Percentiles rank a stretch among this genome's conserved stretches.
These are phyloP conservation scores for Quercus ilex DNA, from an alignment of 306 rosid species.

Conservation along the genomic window DNA sequence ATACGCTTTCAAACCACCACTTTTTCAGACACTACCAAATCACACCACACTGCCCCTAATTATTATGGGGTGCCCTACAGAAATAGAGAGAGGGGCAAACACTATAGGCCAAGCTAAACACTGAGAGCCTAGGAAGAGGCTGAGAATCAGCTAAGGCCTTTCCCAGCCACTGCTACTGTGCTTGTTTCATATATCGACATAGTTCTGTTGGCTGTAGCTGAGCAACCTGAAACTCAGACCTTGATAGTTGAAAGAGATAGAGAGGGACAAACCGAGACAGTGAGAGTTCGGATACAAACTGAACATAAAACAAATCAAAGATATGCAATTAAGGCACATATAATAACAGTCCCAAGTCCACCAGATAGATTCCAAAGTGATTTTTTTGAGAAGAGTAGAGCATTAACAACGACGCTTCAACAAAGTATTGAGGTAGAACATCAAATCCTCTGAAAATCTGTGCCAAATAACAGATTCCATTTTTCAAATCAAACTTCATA, in stretches of 20 bases:
- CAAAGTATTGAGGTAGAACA: background rate
- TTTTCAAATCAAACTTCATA: background rate
- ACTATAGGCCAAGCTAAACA: constrained; percentile 9
- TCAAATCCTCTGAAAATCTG: background rate
- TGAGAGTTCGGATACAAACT: constrained; percentile 30
- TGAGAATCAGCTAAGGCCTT: constrained; percentile 30
- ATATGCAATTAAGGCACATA: constrained; percentile 28
- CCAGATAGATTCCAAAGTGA: constrained; percentile 48
- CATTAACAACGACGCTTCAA: background rate
- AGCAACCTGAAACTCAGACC: constrained; percentile 40
- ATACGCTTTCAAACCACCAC: constrained; percentile 65
- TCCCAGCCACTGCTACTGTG: constrained; percentile 30
- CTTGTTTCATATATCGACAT: constrained; percentile 22
- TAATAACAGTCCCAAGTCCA: constrained; percentile 20
- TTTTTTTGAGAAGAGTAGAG: background rate
- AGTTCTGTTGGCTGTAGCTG: constrained; percentile 30
- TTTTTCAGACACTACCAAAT: constrained; percentile 77
- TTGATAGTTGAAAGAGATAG: constrained; percentile 11
- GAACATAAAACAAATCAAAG: constrained; percentile 59
- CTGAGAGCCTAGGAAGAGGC: constrained; percentile 40
- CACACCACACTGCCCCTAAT: constrained; percentile 55
- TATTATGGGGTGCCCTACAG: constrained; percentile 36
- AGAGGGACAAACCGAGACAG: constrained; percentile 24
- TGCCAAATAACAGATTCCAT: background rate
- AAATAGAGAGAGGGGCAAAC: background rate